phyloP scores from a whole-genome alignment of 2,329 filamentous ascomycete genomes.

The Aspergillus tubingensis region DNA sequence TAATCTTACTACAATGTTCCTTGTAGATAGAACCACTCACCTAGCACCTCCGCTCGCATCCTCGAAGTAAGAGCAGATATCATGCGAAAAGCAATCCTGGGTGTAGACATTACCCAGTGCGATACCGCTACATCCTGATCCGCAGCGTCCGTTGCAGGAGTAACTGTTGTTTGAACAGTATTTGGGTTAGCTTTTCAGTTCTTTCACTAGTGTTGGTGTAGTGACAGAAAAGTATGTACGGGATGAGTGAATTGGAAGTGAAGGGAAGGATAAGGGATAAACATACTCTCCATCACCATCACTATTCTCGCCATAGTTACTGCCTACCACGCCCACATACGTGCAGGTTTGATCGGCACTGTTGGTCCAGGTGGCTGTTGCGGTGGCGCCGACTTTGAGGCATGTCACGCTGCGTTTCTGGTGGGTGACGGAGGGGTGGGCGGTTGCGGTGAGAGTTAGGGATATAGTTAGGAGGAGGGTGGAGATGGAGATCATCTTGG shows the following conservation, averaged over 20 bases:
- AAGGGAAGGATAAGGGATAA: background rate
- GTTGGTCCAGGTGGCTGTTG: slow-evolving; percentile 20
- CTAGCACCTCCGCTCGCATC: slow-evolving; percentile 19
- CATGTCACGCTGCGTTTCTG: slow-evolving; percentile 18
- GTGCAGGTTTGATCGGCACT: slow-evolving; percentile 17
- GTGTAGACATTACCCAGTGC: slow-evolving; percentile 22
- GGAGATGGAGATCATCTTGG: background rate
- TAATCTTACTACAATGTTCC: no score
- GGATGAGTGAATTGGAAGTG: no score
- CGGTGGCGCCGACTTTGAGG: slow-evolving; percentile 17
- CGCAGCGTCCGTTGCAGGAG: slow-evolving; percentile 24
- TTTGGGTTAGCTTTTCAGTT: no score
- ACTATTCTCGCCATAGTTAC: slow-evolving; percentile 19
- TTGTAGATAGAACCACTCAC: background rate
- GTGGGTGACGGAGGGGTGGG: background rate
- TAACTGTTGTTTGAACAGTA: slow-evolving; percentile 8
- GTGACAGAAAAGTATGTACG: no score
- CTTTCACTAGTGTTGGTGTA: no score
- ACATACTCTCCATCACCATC: slow-evolving; percentile 18
- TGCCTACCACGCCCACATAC: slow-evolving; percentile 17
- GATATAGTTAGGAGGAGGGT: background rate
- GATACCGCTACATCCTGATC: slow-evolving; percentile 16
- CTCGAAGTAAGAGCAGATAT: slow-evolving; percentile 24
- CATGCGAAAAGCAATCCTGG: slow-evolving; percentile 24
- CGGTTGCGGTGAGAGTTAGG: background rate